Evolutionary conservation across 2,329 filamentous ascomycete species (phyloP), one percentile per base, ranked within the genome.

Genomic region (Aspergillus glaucus): DNA sequence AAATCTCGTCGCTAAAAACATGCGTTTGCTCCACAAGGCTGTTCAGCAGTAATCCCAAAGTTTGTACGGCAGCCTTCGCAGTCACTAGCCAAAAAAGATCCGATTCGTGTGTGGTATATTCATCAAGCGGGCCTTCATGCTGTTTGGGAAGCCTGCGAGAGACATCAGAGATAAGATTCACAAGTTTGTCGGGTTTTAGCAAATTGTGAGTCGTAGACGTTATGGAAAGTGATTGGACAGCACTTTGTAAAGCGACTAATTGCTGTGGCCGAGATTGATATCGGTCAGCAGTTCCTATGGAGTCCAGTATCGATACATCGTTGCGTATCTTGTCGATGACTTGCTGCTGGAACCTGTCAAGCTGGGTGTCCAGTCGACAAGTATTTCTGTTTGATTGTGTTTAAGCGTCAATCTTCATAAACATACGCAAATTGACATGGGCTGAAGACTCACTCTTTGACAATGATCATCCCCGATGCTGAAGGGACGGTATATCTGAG

Each of bases 1-100:
- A 91, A 21, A 95, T 85, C 58, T 95, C 90, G 55, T 95, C 85
- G 59, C 84, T 87, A 15, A 98, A 70, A 0, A 86, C 85, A 9
- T 92, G 83, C 9, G 90, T 94, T 59, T 93, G 86, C 48, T 92
- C 86, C 9, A 96, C 71, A 3, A 97, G 77, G 0, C 81, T 83
- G 57, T 84, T 84, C 57, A 96, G 74, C 37, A 95, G 79, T 44
- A 88, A 73, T 3, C 92, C 92, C 62, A 95, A 94, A 1, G 86
- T 84, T 63, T 96, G 92, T n/a, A 91, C 82, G 0, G 91, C 88
- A 4, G 91, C 91, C 68, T 97, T 98, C 69, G 87, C 88, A 26
- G 94, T 80, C 14, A 96, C 75, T 21, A 96, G 73, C 93, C 93
- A 97, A 68, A 95, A 86, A 44, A 96, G 78, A 61, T 96, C 88